Evolutionary conservation across 2,329 filamentous ascomycete genomes (phyloP).

Genomic region (Erysiphe pulchra): DNA sequence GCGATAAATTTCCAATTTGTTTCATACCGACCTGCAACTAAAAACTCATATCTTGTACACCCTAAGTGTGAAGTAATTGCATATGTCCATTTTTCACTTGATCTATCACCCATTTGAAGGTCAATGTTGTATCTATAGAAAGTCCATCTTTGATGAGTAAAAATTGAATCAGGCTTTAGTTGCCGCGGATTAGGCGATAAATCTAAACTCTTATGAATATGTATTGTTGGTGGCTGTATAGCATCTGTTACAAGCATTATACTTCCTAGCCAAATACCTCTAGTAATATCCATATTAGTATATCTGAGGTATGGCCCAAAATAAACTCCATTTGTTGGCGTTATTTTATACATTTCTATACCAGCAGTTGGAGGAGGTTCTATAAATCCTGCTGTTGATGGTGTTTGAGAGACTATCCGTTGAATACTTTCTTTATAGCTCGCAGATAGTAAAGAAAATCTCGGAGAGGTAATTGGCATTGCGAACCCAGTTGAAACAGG

Average conservation of each 20-base stretch:
- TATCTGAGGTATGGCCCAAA: constrained; percentile 93
- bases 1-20: constrained; percentile 88
- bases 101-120: constrained; percentile 62
- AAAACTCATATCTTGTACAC: constrained; percentile 93
- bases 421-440: constrained; percentile 70
- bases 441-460: constrained; percentile 59
- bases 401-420: constrained; percentile 51
- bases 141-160: constrained; percentile 74
- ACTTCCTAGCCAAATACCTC: constrained; percentile 73
- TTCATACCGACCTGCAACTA: constrained; percentile 75
- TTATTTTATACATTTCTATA: constrained; percentile 81
- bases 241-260: constrained; percentile 83
- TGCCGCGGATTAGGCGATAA: constrained; percentile 82
- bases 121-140: constrained; percentile 93
- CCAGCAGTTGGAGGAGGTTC: constrained; percentile 74
- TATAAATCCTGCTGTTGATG: constrained; percentile 57
- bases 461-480: constrained; percentile 51
- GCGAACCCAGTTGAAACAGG: constrained; percentile 29
- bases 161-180: constrained; percentile 57
- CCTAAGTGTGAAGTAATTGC: constrained; percentile 91
- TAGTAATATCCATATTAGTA: constrained; percentile 88
- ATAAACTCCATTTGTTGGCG: constrained; percentile 87
- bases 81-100: constrained; percentile 81
- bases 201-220: constrained; percentile 75
- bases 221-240: constrained; percentile 81